phyloP scores from a whole-genome alignment of 2,329 filamentous ascomycete genomes.

The Fusarium udum region DNA sequence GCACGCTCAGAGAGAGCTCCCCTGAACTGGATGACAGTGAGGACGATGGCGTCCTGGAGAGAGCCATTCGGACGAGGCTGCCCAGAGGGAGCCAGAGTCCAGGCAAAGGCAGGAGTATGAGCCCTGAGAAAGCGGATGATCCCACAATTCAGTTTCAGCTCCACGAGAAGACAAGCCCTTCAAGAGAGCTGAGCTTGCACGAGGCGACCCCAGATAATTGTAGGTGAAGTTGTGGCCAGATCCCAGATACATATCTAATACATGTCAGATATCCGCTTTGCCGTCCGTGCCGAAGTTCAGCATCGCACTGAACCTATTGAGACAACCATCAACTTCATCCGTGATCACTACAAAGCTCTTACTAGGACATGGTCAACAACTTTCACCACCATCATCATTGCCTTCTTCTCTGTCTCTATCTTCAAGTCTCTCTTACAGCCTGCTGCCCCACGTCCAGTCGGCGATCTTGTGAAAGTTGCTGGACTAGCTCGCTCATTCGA shows the following conservation, averaged over 20 bases:
- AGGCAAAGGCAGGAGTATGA: constrained; percentile 58
- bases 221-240: constrained; percentile 47
- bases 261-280: constrained; percentile 81
- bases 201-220: constrained; percentile 59
- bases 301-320: constrained; percentile 88
- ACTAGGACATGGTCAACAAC: constrained; percentile 77
- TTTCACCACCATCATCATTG: constrained; percentile 67
- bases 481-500: constrained; percentile 91
- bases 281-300: constrained; percentile 85
- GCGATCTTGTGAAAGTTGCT: constrained; percentile 88
- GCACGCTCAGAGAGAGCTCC: constrained; percentile 38
- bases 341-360: constrained; percentile 65
- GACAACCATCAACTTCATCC: constrained; percentile 71
- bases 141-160: constrained; percentile 51
- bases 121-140: constrained; percentile 57
- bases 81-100: constrained; percentile 66
- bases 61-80: constrained; percentile 64
- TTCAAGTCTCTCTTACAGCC: constrained; percentile 75
- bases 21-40: constrained; percentile 45
- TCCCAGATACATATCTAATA: constrained; percentile 5
- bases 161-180: constrained; percentile 40
- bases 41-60: constrained; percentile 57
- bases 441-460: constrained; percentile 56
- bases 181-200: constrained; percentile 27
- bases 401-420: constrained; percentile 71